These are phyloP conservation scores for Plectosphaerella sp. DNA, from an alignment of 2,329 filamentous ascomycete genomes.

Conservation along the genomic window DNA sequence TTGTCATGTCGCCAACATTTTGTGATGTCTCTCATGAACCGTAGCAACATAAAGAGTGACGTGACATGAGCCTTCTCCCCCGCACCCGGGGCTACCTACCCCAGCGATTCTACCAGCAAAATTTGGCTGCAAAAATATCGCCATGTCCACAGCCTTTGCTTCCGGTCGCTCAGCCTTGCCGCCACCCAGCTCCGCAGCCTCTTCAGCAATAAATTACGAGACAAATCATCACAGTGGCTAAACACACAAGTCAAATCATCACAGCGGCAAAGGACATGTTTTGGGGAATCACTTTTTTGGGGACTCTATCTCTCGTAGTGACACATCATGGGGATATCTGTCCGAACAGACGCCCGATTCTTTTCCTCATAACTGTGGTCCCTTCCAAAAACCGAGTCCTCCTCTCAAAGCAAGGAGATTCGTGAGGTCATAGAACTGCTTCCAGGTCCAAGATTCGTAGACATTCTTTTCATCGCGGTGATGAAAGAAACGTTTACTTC, in stretches of 20 bases:
- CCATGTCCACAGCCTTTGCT: too few species aligned
- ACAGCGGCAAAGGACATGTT: background rate
- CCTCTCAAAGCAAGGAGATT: conserved; percentile 37
- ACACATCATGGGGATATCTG: conserved; percentile 39
- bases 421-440: conserved; percentile 38
- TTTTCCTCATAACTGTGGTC: conserved; percentile 37
- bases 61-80: too few species aligned
- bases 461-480: conserved; percentile 6
- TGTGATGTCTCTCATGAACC: too few species aligned
- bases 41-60: too few species aligned
- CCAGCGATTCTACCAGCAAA: too few species aligned
- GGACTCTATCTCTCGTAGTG: conserved; percentile 44
- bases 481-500: conserved; percentile 53
- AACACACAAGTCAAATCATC: background rate
- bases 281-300: conserved; percentile 17
- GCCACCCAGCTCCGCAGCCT: too few species aligned
- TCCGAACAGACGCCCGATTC: conserved; percentile 27
- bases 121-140: too few species aligned
- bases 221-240: background rate
- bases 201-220: too few species aligned
- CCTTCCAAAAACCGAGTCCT: conserved; percentile 33
- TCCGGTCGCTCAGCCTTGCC: too few species aligned
- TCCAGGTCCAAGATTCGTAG: conserved; percentile 1
- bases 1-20: too few species aligned
- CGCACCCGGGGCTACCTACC: too few species aligned